A percentile compares a stretch with the other conserved stretches of the same genome.
Conservation (phyloP, 2,329 filamentous ascomycete species). For the Talaromyces islandicus region DNA sequence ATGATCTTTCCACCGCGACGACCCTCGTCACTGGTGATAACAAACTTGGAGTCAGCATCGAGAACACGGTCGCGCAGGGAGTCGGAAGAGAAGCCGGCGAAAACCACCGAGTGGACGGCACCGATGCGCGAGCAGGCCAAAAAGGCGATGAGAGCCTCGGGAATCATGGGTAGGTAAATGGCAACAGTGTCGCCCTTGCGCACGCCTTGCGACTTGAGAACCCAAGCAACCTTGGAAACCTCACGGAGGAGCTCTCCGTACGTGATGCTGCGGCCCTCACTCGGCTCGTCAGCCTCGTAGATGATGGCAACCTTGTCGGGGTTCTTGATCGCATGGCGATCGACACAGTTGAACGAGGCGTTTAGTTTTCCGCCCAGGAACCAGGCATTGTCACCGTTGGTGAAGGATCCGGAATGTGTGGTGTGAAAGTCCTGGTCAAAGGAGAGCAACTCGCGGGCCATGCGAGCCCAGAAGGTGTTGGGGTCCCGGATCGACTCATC, state of each 20-base stretch:
- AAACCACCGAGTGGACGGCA: slow-evolving; percentile 94
- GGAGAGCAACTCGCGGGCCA: slow-evolving; percentile 80
- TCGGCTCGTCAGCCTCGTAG: slow-evolving; percentile 92
- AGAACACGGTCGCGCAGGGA: slow-evolving; percentile 92
- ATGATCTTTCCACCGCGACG: slow-evolving; percentile 97
- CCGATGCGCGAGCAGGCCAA: slow-evolving; percentile 88
- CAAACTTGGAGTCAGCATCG: slow-evolving; percentile 82
- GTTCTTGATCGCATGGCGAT: slow-evolving; percentile 92
- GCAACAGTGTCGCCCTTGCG: slow-evolving; percentile 96
- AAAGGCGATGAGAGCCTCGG: slow-evolving; percentile 86
- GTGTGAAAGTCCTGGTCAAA: slow-evolving; percentile 93
- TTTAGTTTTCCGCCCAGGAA: slow-evolving; percentile 92
- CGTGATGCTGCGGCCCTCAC: slow-evolving; percentile 80
- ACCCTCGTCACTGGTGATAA: slow-evolving; percentile 96
- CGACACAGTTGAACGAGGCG: slow-evolving; percentile 94
- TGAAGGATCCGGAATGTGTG: slow-evolving; percentile 69
- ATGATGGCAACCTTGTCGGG: slow-evolving; percentile 93
- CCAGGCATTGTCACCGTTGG: slow-evolving; percentile 82
- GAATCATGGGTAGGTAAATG: slow-evolving; percentile 98
- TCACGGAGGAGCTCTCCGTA: slow-evolving; percentile 90
- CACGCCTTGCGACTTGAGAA: slow-evolving; percentile 91
- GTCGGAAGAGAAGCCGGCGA: slow-evolving; percentile 94
- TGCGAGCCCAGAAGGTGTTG: slow-evolving; percentile 79
- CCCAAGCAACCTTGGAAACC: slow-evolving; percentile 80
- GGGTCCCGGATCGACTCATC: slow-evolving; percentile 86